These are phyloP conservation scores for Neofusicoccum parvum DNA, from an alignment of 2,329 filamentous ascomycete genomes.

Conservation along the genomic window DNA sequence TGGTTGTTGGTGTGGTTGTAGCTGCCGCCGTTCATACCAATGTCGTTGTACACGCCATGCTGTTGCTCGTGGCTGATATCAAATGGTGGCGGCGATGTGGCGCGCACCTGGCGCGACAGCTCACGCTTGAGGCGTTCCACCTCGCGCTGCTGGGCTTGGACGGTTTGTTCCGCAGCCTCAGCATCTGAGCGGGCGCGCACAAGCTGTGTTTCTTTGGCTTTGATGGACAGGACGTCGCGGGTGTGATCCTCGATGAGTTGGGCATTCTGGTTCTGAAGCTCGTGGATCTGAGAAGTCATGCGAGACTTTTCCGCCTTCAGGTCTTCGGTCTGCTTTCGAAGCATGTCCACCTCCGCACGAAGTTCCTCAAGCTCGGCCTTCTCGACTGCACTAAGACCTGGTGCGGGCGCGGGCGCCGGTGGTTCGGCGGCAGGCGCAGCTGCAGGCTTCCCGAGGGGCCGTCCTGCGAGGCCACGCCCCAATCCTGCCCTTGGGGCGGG, in stretches of 20 bases:
- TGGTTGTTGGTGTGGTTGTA: conserved; percentile 64
- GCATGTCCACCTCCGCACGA: conserved; percentile 76
- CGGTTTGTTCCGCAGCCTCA: conserved; percentile 83
- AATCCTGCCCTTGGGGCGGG: conserved; percentile 65
- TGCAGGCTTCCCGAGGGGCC: conserved; percentile 74
- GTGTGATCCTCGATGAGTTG: conserved; percentile 97
- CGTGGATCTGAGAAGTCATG: conserved; percentile 83
- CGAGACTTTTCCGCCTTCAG: conserved; percentile 79
- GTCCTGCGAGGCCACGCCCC: conserved; percentile 76
- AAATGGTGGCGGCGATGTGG: conserved; percentile 58
- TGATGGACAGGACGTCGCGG: conserved; percentile 90
- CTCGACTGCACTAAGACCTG: conserved; percentile 76
- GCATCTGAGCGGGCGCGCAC: conserved; percentile 88
- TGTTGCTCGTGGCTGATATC: conserved; percentile 41
- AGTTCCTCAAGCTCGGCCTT: conserved; percentile 91
- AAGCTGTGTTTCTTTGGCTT: conserved; percentile 96
- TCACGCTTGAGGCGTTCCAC: conserved; percentile 93
- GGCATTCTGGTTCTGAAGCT: conserved; percentile 95
- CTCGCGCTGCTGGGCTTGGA: conserved; percentile 82
- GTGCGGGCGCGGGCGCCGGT: conserved; percentile 53
- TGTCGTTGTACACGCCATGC: conserved; percentile 49
- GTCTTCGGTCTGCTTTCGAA: conserved; percentile 76
- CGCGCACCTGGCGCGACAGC: conserved; percentile 57
- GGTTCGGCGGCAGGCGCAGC: conserved; percentile 48
- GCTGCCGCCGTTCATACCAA: conserved; percentile 61